Conservation (phyloP, 805 yeast genomes). For the Ogataea ganodermae region DNA sequence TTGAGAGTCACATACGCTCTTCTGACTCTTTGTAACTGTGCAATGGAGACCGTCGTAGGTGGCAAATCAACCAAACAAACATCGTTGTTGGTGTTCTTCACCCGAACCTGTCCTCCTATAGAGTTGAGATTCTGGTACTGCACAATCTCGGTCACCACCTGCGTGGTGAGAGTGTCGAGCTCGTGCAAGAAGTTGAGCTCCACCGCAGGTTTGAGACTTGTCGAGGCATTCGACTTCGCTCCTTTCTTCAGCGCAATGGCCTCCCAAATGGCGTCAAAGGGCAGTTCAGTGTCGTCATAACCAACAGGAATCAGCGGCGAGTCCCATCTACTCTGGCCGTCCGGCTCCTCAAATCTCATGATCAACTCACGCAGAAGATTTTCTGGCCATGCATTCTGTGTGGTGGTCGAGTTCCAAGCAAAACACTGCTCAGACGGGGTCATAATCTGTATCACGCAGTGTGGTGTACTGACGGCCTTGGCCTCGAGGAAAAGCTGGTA, state of each 20-base stretch:
- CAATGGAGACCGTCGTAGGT: conserved; percentile 54
- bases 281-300: conserved; percentile 54
- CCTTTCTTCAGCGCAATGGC: conserved; percentile 61
- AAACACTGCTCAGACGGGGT: conserved; percentile 63
- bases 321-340: conserved; percentile 86
- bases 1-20: conserved; percentile 83
- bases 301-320: conserved; percentile 80
- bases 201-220: conserved; percentile 77
- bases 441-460: conserved; percentile 79
- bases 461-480: conserved; percentile 76
- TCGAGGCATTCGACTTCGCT: conserved; percentile 81
- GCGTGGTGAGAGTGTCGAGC: conserved; percentile 69
- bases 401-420: conserved; percentile 55
- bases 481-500: conserved; percentile 95
- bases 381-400: conserved; percentile 57
- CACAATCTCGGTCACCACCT: conserved; percentile 60
- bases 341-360: conserved; percentile 93
- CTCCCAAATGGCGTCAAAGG: conserved; percentile 68
- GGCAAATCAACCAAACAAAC: conserved; percentile 60
- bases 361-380: conserved; percentile 65
- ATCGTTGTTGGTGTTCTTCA: conserved; percentile 38
- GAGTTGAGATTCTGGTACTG: conserved; percentile 58
- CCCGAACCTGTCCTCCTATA: conserved; percentile 51
- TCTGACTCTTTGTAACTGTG: conserved; percentile 81
- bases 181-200: conserved; percentile 75